These are phyloP conservation scores for Nakazawaea siamensis DNA, from an alignment of 805 yeast genomes.

Conservation along the genomic window DNA sequence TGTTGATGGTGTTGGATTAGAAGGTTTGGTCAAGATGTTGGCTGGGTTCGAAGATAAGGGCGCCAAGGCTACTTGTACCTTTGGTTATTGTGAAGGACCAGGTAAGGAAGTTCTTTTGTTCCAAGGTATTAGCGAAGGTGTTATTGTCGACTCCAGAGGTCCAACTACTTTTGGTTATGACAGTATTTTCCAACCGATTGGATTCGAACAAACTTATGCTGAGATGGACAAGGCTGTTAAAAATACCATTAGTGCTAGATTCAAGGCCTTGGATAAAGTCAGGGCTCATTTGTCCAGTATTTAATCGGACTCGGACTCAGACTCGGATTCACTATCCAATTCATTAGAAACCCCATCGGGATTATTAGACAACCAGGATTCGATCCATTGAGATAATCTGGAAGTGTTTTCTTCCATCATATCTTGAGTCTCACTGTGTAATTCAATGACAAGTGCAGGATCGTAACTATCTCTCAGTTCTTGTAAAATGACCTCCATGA, in stretches of 20 bases:
- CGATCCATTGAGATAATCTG: conserved; percentile 67
- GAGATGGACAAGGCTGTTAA: conserved; percentile 76
- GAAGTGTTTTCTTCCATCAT: conserved; percentile 79
- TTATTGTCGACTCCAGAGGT: conserved; percentile 72
- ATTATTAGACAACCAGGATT: conserved; percentile 63
- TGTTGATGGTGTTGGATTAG: conserved; percentile 62
- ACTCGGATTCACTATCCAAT: conserved; percentile 11
- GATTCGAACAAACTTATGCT: conserved; percentile 71
- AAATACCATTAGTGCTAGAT: conserved; percentile 83
- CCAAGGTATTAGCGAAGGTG: conserved; percentile 80
- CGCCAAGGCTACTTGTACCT: conserved; percentile 86
- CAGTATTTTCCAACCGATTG: conserved; percentile 78
- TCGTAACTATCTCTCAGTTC: conserved; percentile 84
- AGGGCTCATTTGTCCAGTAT: conserved; percentile 17
- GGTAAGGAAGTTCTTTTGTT: conserved; percentile 66
- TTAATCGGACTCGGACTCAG: background rate
- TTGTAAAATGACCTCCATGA: conserved; percentile 83
- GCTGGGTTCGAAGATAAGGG: conserved; percentile 74
- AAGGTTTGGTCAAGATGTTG: conserved; percentile 70
- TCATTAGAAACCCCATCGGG: conserved; percentile 54
- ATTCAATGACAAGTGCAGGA: conserved; percentile 73
- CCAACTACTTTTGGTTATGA: conserved; percentile 92
- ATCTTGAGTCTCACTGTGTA: conserved; percentile 63
- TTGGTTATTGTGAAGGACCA: conserved; percentile 84
- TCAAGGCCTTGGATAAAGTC: conserved; percentile 69